Evolutionary conservation across 2,329 filamentous ascomycete species (phyloP).

Genomic region (Cryphonectria radicalis): DNA sequence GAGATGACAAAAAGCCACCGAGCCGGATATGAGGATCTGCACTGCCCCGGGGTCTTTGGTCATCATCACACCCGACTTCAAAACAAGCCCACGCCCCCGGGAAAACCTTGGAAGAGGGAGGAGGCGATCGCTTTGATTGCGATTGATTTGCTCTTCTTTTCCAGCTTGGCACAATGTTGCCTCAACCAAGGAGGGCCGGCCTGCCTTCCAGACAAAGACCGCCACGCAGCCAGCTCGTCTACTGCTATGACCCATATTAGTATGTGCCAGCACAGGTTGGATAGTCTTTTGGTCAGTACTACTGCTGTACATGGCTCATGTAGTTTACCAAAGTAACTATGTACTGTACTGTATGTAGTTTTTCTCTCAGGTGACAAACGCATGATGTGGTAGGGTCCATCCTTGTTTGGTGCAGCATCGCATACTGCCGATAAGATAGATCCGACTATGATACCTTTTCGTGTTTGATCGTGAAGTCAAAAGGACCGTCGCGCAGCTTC

Average conservation of each 20-base stretch:
- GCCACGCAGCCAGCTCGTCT: background rate
- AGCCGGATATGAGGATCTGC: background rate
- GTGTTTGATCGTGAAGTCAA: background rate
- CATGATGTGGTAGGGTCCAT: conserved; percentile 8
- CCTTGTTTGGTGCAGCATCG: background rate
- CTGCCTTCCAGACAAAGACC: background rate
- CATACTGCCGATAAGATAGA: background rate
- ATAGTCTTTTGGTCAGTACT: background rate
- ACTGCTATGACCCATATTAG: background rate
- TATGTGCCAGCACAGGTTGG: too few species aligned
- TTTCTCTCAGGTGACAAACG: conserved; percentile 3
- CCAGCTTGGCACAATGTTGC: background rate
- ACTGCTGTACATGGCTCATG: background rate
- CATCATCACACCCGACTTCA: background rate
- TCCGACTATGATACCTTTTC: background rate
- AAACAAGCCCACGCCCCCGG: background rate
- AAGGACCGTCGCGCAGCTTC: background rate
- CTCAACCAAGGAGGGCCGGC: background rate
- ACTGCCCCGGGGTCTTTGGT: background rate
- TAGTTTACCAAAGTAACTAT: background rate
- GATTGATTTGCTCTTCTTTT: too few species aligned
- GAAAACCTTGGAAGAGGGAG: background rate
- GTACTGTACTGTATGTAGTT: background rate
- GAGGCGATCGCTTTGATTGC: background rate
- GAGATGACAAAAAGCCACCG: conserved; percentile 6